Conservation (phyloP, 371 early-diverging fungal genomes). For the Actinomortierella wolfii region DNA sequence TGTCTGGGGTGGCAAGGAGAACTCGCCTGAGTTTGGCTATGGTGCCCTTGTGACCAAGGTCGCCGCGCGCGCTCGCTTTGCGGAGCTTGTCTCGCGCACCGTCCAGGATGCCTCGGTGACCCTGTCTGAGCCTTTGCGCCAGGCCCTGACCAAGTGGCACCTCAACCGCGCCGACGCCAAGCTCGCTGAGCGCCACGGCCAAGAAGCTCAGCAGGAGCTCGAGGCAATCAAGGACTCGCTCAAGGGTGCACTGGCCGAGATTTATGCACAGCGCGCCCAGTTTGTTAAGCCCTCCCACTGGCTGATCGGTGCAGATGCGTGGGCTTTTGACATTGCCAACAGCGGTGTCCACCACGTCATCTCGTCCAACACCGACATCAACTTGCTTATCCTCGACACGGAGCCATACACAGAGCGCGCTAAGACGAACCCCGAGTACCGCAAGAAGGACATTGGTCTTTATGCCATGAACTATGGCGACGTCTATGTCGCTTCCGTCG, state of each 20-base stretch:
- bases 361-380: constrained; percentile 82
- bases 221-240: constrained; percentile 20
- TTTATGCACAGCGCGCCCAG: constrained; percentile 48
- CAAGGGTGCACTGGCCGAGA: constrained; percentile 43
- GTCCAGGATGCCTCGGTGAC: constrained; percentile 58
- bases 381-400: constrained; percentile 87
- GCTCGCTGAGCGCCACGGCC: constrained; percentile 54
- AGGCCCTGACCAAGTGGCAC: constrained; percentile 72
- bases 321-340: constrained; percentile 87
- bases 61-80: constrained; percentile 73
- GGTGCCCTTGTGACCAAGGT: constrained; percentile 73
- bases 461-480: constrained; percentile 93
- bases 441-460: constrained; percentile 94
- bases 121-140: constrained; percentile 58
- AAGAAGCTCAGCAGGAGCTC: constrained; percentile 46
- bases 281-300: constrained; percentile 75
- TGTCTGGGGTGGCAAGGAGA: constrained; percentile 61
- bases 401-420: constrained; percentile 71
- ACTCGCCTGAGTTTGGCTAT: constrained; percentile 86
- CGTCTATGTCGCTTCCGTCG: constrained; percentile 89
- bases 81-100: constrained; percentile 59
- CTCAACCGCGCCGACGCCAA: constrained; percentile 60
- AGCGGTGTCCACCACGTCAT: constrained; percentile 92
- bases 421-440: constrained; percentile 53
- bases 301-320: constrained; percentile 87